Evolutionary conservation across 345 rosid species (phyloP), one percentile per base, ranked within the genome.

Genomic region (Lumnitzera racemosa): DNA sequence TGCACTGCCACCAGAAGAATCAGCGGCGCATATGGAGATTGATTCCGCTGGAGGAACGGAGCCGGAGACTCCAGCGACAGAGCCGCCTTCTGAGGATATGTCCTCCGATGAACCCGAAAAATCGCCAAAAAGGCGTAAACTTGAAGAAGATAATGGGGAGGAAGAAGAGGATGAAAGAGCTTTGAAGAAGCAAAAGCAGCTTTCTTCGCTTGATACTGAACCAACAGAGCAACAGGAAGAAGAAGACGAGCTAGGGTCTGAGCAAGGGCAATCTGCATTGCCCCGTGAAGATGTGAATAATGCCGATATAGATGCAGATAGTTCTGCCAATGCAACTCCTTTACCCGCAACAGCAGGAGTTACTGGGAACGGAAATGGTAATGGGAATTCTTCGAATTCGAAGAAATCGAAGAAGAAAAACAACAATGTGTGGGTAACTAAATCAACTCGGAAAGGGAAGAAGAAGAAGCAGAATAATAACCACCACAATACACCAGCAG

Each of bases 361-460:
- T 36, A 3, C 43, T 36, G 43, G 9, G 43, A 36, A 36, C 7
- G 43, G 43, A 9, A 36, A 36, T 36, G 43, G 43, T 6, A 36
- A 36, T 36, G 43, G 43, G 43, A 36, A 36, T 36, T 36, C 61
- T n/a, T 63, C 54, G 31, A 48, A 55, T 47, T 31, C 51, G 12
- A 94, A 90, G 78, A 90, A 87, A 66, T 78, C 94, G 14, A 94
- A 94, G 97, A 94, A 94, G 82, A 90, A 78, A 77, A 88, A 74
- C 61, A 84, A 87, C 67, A 86, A 83, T 31, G 88, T 88, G 3
- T 90, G 97, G 99, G 87, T 83, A 49, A 80, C 97, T 1, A 84
- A 80, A 72, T 82, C 95, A n/a, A 81, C 96, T 5, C 80, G 97
- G 0, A 94, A 90, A 57, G 99, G 97, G 16, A 94, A 88, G 77